Conservation (phyloP, 2,329 filamentous ascomycete genomes). For the Neofusicoccum ribis region DNA sequence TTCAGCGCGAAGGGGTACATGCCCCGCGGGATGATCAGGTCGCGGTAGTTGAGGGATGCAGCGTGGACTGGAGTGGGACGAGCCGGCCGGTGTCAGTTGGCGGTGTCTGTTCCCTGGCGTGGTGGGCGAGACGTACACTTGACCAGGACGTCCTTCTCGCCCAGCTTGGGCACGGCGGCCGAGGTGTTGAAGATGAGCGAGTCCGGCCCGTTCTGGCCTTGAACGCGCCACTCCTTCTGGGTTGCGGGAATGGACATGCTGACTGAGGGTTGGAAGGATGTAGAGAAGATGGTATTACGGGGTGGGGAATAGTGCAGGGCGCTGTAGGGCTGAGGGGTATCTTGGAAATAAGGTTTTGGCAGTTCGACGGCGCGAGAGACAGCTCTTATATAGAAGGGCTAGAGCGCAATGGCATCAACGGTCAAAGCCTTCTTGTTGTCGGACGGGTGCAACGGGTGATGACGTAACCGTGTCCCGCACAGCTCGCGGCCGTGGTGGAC, state of each 20-base stretch:
- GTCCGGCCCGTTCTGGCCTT: constrained; percentile 59
- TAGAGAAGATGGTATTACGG: not conserved
- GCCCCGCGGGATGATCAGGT: constrained; percentile 47
- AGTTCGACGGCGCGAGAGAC: not conserved
- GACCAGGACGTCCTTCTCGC: constrained; percentile 71
- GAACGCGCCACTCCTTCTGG: constrained; percentile 59
- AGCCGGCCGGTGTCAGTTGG: not conserved
- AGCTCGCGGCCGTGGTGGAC: not conserved
- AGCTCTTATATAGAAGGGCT: not conserved
- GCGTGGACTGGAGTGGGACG: constrained; percentile 41
- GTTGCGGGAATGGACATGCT: constrained; percentile 38
- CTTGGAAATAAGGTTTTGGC: not conserved
- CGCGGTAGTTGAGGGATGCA: constrained; percentile 52
- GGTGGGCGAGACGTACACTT: constrained; percentile 46
- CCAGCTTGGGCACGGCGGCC: constrained; percentile 58
- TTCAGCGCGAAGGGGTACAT: constrained; percentile 40
- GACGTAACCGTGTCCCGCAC: not conserved
- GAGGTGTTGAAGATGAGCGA: constrained; percentile 57
- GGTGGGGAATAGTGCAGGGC: too few relatives aligned
- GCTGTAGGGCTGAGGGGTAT: not conserved
- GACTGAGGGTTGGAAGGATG: not conserved
- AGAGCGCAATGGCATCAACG: not conserved
- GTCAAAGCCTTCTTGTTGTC: not conserved
- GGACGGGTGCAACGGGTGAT: not conserved
- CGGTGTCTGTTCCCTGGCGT: not conserved